Evolutionary conservation across 306 rosid species (phyloP).

Genomic region (Geum urbanum): DNA sequence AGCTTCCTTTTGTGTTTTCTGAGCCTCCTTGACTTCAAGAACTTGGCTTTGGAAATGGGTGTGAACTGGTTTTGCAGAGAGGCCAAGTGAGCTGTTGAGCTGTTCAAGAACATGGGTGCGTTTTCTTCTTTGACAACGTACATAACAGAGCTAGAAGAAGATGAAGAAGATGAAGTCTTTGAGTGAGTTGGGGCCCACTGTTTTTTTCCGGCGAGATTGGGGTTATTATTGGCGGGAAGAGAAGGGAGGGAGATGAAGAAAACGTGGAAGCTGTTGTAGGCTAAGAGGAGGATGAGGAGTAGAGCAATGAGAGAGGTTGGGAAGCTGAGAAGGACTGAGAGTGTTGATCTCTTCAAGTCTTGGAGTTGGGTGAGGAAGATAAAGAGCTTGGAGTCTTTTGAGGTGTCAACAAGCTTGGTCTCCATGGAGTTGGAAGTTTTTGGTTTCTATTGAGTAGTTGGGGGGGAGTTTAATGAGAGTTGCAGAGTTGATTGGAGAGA

Average conservation of each 20-base stretch:
- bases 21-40: constrained; percentile 22
- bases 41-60: constrained; percentile 9
- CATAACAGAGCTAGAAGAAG: constrained; percentile 42
- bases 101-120: constrained; percentile 25
- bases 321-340: constrained; percentile 39
- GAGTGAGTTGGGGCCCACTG: constrained; percentile 26
- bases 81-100: constrained; percentile 25
- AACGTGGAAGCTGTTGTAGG: constrained; percentile 54
- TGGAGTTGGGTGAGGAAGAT: constrained; percentile 27
- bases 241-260: constrained; percentile 47
- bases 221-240: constrained; percentile 30
- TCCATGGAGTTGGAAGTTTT: background rate
- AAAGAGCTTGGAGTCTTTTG: constrained; percentile 15
- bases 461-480: constrained; percentile 13
- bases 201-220: background rate
- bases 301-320: constrained; percentile 54
- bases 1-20: constrained; percentile 51
- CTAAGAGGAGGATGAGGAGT: constrained; percentile 51
- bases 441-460: background rate
- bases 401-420: no score
- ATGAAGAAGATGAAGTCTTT: constrained; percentile 27
- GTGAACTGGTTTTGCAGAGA: constrained; percentile 17
- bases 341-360: constrained; percentile 33
- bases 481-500: background rate
- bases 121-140: constrained; percentile 34